A percentile compares a stretch with the other conserved stretches of the same genome.
phyloP scores from a whole-genome alignment of 2,329 filamentous ascomycete genomes.

The Trichoderma cornu-damae region DNA sequence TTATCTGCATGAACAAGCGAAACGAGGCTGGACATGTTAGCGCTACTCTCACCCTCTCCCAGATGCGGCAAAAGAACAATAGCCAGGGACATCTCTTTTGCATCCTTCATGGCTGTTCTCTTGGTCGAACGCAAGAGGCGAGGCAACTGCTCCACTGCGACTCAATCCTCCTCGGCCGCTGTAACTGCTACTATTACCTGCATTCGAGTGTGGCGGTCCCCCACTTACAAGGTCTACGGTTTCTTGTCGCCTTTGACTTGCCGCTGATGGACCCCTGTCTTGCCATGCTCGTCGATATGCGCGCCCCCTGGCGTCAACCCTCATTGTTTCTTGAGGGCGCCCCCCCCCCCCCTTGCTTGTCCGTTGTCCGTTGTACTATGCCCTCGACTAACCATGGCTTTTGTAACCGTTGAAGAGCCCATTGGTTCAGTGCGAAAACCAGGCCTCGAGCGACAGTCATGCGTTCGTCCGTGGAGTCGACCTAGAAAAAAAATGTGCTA shows the following conservation, averaged over 20 bases:
- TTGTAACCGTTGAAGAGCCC: constrained; percentile 23
- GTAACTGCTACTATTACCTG: constrained; percentile 22
- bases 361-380: constrained; percentile 9
- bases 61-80: not conserved
- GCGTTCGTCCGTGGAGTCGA: constrained; percentile 46
- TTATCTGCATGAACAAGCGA: constrained; percentile 14
- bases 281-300: constrained; percentile 19
- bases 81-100: not conserved
- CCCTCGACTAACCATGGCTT: constrained; percentile 15
- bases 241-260: constrained; percentile 16
- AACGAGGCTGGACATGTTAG: constrained; percentile 11
- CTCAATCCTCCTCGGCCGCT: constrained; percentile 8
- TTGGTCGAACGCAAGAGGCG: constrained; percentile 12
- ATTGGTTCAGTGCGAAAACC: constrained; percentile 38
- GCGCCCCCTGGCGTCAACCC: constrained; percentile 18
- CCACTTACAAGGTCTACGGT: constrained; percentile 16
- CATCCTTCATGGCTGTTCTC: not conserved
- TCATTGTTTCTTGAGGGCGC: constrained; percentile 5
- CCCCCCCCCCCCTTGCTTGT: constrained; percentile 1
- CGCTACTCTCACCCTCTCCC: not conserved
- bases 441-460: constrained; percentile 46
- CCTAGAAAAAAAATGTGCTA: constrained; percentile 41
- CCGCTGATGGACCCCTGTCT: constrained; percentile 19
- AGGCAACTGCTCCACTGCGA: not conserved
- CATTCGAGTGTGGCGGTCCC: constrained; percentile 18